Evolutionary conservation across 352 stramenopile genomes (phyloP).

Genomic region (Phytophthora pinifolia): DNA sequence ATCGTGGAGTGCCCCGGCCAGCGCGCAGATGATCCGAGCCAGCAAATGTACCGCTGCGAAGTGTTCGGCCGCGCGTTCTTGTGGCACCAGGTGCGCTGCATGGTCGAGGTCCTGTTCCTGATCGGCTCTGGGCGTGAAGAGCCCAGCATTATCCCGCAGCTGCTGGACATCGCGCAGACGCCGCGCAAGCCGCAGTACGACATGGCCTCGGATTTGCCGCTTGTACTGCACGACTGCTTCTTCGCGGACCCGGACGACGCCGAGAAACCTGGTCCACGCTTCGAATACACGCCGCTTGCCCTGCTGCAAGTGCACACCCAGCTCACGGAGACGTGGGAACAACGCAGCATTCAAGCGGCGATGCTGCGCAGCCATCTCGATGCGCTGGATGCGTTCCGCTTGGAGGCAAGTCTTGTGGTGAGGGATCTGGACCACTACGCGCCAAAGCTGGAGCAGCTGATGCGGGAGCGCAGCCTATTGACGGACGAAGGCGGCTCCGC

Average conservation of each 20-base stretch:
- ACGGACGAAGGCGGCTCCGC: constrained; percentile 21
- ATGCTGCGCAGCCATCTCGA: constrained; percentile 78
- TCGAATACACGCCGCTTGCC: constrained; percentile 75
- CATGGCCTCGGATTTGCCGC: constrained; percentile 93
- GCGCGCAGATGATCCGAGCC: constrained; percentile 32
- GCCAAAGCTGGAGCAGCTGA: constrained; percentile 69
- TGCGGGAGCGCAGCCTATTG: constrained; percentile 62
- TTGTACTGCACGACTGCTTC: constrained; percentile 97
- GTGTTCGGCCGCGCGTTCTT: constrained; percentile 95
- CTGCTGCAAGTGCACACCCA: constrained; percentile 79
- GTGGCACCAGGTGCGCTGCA: constrained; percentile 99
- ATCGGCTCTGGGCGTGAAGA: constrained; percentile 92
- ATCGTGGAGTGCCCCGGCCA: constrained; percentile 75
- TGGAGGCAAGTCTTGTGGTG: constrained; percentile 48
- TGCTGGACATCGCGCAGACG: constrained; percentile 93
- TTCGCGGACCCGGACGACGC: constrained; percentile 72
- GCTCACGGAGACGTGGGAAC: constrained; percentile 87
- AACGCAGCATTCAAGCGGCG: constrained; percentile 63
- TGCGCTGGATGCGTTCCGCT: constrained; percentile 46
- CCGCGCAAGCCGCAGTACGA: constrained; percentile 92
- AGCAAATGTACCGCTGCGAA: constrained; percentile 78
- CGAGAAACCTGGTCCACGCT: constrained; percentile 32
- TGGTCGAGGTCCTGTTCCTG: constrained; percentile 96
- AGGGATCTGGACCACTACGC: constrained; percentile 75
- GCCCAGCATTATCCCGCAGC: constrained; percentile 82